Percentiles rank a stretch among this genome's conserved stretches.
These are phyloP conservation scores for Lactarius akahatsu DNA, from an alignment of 768 basidiomycete genomes.

Conservation along the genomic window DNA sequence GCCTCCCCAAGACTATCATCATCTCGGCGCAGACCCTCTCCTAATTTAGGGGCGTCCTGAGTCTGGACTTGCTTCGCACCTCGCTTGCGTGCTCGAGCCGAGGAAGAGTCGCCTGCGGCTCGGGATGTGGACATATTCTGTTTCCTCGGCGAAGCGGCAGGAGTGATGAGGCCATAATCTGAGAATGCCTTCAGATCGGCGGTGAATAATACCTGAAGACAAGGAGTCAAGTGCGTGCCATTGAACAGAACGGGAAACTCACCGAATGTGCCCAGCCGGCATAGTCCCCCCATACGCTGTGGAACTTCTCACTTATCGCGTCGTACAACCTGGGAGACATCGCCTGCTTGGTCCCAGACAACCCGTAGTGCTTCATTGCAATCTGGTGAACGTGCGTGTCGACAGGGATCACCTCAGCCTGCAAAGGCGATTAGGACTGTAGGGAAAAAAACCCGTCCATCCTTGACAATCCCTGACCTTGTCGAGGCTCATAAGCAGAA, in stretches of 20 bases:
- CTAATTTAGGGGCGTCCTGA: not conserved
- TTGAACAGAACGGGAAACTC: slow-evolving; percentile 15
- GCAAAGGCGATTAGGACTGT: not conserved
- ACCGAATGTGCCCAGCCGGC: slow-evolving; percentile 93
- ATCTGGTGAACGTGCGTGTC: slow-evolving; percentile 96
- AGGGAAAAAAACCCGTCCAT: not conserved
- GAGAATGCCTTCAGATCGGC: slow-evolving; percentile 71
- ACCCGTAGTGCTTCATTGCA: slow-evolving; percentile 72
- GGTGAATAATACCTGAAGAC: slow-evolving; percentile 66
- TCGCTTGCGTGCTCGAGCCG: slow-evolving; percentile 10
- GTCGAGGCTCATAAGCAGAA: slow-evolving; percentile 89
- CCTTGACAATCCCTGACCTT: slow-evolving; percentile 51
- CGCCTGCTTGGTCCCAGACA: slow-evolving; percentile 50
- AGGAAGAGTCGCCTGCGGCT: slow-evolving; percentile 33
- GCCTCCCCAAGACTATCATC: not conserved
- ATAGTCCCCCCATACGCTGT: slow-evolving; percentile 72
- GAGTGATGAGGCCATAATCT: slow-evolving; percentile 48
- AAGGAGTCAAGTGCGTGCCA: not conserved
- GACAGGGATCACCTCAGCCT: slow-evolving; percentile 88
- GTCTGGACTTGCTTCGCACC: not conserved
- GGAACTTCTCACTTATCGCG: slow-evolving; percentile 60
- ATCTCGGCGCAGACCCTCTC: not conserved
- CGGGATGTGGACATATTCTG: slow-evolving; percentile 3
- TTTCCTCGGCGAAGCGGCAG: slow-evolving; percentile 25
- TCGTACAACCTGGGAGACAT: slow-evolving; percentile 82